phyloP scores from a whole-genome alignment of 495 filamentous ascomycete species.

The Xylaria nigripes region DNA sequence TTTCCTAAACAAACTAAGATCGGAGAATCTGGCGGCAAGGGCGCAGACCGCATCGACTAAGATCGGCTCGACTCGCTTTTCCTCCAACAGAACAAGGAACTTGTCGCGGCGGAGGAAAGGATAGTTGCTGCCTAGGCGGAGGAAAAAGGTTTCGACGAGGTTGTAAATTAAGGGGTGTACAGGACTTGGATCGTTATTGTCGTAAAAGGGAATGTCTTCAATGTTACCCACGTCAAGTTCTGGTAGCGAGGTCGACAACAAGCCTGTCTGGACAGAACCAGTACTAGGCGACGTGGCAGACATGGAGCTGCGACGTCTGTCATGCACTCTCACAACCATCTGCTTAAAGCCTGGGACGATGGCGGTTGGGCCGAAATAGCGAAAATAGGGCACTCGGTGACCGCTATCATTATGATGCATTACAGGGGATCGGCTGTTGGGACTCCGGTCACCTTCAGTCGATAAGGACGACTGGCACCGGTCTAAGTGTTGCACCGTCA shows the following conservation, averaged over 20 bases:
- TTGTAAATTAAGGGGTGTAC: conserved; percentile 64
- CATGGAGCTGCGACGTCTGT: conserved; percentile 41
- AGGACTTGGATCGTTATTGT: conserved; percentile 56
- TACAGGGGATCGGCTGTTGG: conserved; percentile 34
- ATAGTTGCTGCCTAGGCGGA: conserved; percentile 71
- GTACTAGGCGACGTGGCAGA: conserved; percentile 33
- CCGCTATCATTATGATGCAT: conserved; percentile 41
- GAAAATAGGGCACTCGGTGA: conserved; percentile 72
- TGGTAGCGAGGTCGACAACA: conserved; percentile 23
- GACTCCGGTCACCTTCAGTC: conserved; percentile 34
- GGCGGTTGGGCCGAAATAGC: conserved; percentile 81
- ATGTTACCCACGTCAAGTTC: conserved; percentile 45
- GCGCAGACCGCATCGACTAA: conserved; percentile 81
- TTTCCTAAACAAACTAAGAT: conserved; percentile 52
- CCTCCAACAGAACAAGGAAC: conserved; percentile 61
- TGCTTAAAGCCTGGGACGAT: conserved; percentile 90
- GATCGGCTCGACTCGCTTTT: conserved; percentile 73
- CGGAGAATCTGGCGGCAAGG: conserved; percentile 72
- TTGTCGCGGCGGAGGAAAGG: conserved; percentile 65
- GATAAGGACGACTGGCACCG: conserved; percentile 31
- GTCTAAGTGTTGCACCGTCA: conserved; percentile 13
- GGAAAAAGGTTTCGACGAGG: conserved; percentile 69
- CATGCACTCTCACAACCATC: conserved; percentile 69
- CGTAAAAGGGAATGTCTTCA: conserved; percentile 71
- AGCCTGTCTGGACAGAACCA: conserved; percentile 21